Evolutionary conservation across 106 monocot genomes (phyloP).

Genomic region (Cymbidium sinense): DNA sequence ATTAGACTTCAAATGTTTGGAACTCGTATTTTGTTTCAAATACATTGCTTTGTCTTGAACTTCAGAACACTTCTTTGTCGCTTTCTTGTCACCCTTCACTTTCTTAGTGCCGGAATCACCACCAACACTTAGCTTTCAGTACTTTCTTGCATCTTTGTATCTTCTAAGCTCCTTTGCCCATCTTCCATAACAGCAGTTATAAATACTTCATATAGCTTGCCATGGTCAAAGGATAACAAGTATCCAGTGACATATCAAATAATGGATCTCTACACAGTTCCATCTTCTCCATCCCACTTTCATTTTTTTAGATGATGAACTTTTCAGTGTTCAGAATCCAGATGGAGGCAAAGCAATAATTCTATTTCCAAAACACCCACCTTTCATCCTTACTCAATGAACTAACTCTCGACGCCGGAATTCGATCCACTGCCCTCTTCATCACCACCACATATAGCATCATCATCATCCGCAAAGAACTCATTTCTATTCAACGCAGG

Average conservation of each 20-base stretch:
- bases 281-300: neutral
- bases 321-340: neutral
- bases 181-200: neutral
- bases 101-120: conserved; percentile 23
- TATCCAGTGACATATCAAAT: neutral
- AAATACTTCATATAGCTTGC: neutral
- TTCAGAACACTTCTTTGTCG: conserved; percentile 4
- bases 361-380: neutral
- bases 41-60: conserved; percentile 12
- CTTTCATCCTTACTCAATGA: conserved; percentile 38
- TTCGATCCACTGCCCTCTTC: conserved; percentile 52
- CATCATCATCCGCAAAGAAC: conserved; percentile 13
- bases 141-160: neutral
- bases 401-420: conserved; percentile 84
- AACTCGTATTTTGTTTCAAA: conserved; percentile 12
- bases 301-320: neutral
- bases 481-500: conserved; percentile 7
- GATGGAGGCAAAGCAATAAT: neutral
- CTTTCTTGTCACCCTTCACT: conserved; percentile 23
- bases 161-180: neutral
- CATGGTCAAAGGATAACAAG: neutral
- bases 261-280: neutral
- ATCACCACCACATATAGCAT: conserved; percentile 13
- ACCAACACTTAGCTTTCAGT: neutral
- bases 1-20: conserved; percentile 14